Percentiles rank a stretch among this genome's conserved stretches.
Conservation (phyloP, 1,284 basidiomycete genomes). For the Leccinum colubrinum region DNA sequence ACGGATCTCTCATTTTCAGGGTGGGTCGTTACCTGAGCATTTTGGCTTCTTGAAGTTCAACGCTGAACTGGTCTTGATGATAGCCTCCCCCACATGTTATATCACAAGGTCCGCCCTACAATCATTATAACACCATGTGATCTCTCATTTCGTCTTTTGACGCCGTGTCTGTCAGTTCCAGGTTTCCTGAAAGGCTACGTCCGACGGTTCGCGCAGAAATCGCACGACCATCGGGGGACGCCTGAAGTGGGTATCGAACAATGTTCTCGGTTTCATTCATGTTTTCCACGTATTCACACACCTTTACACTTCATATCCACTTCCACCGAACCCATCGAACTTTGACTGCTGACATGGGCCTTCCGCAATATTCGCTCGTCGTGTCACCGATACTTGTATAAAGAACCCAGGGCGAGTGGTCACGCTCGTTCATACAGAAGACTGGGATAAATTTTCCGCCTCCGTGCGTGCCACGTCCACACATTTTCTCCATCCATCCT, state of each 20-base stretch:
- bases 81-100: slow-evolving; percentile 75
- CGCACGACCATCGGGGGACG: slow-evolving; percentile 85
- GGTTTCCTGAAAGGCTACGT: slow-evolving; percentile 88
- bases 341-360: not conserved
- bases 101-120: slow-evolving; percentile 44
- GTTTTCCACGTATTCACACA: not conserved
- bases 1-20: slow-evolving; percentile 83
- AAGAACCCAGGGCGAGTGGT: slow-evolving; percentile 84
- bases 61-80: slow-evolving; percentile 1
- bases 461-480: slow-evolving; percentile 43
- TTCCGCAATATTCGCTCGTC: not conserved
- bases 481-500: not conserved
- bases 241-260: slow-evolving; percentile 51
- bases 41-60: not conserved
- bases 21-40: slow-evolving; percentile 33
- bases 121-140: not conserved
- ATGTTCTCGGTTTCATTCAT: not conserved
- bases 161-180: slow-evolving; percentile 43
- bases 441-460: slow-evolving; percentile 74
- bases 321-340: not conserved
- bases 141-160: not conserved
- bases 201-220: slow-evolving; percentile 82
- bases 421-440: slow-evolving; percentile 80
- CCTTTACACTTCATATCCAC: not conserved
- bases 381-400: not conserved